Conservation (phyloP, 1,139 yeast species). For the Lodderomyces metapsilosis region DNA sequence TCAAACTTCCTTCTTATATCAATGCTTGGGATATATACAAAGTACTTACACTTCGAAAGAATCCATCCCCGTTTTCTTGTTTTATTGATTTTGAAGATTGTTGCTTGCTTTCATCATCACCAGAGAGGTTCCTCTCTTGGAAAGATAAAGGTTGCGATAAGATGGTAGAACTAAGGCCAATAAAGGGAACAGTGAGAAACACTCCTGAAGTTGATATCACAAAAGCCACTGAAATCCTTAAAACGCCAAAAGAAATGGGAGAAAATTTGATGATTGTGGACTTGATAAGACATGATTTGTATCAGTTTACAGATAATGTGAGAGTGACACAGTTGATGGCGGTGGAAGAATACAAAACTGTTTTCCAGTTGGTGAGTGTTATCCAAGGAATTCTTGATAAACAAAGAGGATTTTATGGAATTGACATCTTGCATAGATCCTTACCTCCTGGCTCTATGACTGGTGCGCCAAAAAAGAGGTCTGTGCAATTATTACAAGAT, state of each 20-base stretch:
- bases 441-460: constrained; percentile 99
- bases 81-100: constrained; percentile 75
- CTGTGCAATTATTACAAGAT: constrained; percentile 75
- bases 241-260: constrained; percentile 91
- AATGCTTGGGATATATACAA: constrained; percentile 81
- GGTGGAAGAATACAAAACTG: constrained; percentile 90
- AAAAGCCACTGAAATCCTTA: constrained; percentile 62
- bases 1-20: constrained; percentile 46
- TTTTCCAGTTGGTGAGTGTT: constrained; percentile 88
- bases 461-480: constrained; percentile 95
- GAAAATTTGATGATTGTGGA: constrained; percentile 98
- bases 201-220: constrained; percentile 48
- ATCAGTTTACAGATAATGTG: constrained; percentile 65
- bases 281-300: constrained; percentile 87
- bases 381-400: constrained; percentile 60
- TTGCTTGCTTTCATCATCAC: constrained; percentile 79
- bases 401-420: constrained; percentile 52
- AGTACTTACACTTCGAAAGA: constrained; percentile 57
- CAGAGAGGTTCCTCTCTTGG: constrained; percentile 92
- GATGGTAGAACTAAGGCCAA: constrained; percentile 81
- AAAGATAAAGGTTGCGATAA: constrained; percentile 28
- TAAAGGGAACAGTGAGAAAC: constrained; percentile 90
- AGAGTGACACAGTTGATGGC: constrained; percentile 77
- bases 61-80: constrained; percentile 93
- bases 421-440: constrained; percentile 74